phyloP scores from a whole-genome alignment of 1,139 yeast species.

The Neolecta irregularis region DNA sequence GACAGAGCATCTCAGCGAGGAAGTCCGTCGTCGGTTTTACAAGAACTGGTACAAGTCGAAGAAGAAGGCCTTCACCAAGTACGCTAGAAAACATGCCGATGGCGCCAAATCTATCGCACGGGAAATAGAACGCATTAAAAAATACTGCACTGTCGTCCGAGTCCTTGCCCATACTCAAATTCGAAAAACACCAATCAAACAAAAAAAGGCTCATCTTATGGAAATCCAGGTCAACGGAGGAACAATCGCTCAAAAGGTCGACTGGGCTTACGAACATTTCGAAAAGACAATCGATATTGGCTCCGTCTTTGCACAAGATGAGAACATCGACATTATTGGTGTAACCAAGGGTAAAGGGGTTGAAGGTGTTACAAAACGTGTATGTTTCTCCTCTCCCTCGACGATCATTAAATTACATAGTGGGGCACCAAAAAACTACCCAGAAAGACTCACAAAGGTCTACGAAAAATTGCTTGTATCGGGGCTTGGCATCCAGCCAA shows the following conservation, averaged over 20 bases:
- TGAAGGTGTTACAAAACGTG: slow-evolving; percentile 99
- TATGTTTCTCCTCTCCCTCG: too few species aligned
- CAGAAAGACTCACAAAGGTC: slow-evolving; percentile 99
- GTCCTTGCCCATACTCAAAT: slow-evolving; percentile 98
- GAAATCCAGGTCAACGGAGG: slow-evolving; percentile 99
- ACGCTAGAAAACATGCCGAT: slow-evolving; percentile 95
- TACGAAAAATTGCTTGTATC: slow-evolving; percentile 99
- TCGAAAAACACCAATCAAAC: slow-evolving; percentile 97
- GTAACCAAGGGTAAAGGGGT: slow-evolving; percentile 99
- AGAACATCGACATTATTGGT: slow-evolving; percentile 95
- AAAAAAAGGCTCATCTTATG: slow-evolving; percentile 99
- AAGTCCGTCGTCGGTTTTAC: slow-evolving; percentile 99
- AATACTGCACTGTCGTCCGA: slow-evolving; percentile 97
- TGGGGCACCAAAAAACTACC: slow-evolving; percentile 99
- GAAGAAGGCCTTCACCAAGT: slow-evolving; percentile 99
- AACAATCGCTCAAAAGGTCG: slow-evolving; percentile 89
- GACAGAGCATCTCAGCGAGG: slow-evolving; percentile 99
- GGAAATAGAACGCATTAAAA: slow-evolving; percentile 96
- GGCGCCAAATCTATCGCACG: slow-evolving; percentile 80
- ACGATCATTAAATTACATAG: too few species aligned
- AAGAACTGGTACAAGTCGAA: slow-evolving; percentile 99
- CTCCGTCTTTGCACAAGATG: slow-evolving; percentile 95
- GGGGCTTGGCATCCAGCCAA: slow-evolving; percentile 99
- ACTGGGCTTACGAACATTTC: slow-evolving; percentile 97
- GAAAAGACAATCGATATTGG: slow-evolving; percentile 96